Evolutionary conservation across 805 yeast genomes (phyloP), one percentile per base, ranked within the genome.

Genomic region (Candida succiphila): DNA sequence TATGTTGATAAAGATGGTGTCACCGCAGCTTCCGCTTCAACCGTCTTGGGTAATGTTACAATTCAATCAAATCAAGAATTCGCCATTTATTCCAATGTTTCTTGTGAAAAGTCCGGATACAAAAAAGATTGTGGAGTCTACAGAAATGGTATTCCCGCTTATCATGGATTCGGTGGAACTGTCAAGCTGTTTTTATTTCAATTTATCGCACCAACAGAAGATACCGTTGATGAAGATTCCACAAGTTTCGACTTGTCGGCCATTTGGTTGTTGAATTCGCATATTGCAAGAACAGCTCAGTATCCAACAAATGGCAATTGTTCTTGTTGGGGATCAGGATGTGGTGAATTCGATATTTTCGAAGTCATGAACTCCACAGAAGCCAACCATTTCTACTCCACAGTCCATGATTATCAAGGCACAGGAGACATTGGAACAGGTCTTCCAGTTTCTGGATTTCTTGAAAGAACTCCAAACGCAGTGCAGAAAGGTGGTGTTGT

Each of bases 261-360:
- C 16, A 78, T 78, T 44, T 80, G 88, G 88, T 60, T 80, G 39
- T 60, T 80, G 48, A 79, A 80, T 43, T 79, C 84, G 21, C 68
- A 74, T 43, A 78, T 80, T 37, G 80, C 86, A 42, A 69, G 88
- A 63, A 79, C 87, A 15, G 60, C 87, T 3, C 87, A 80, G 55
- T 80, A 78, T 50, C 75, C 78, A 31, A 39, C 58, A 5, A 73
- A 72, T 42, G 58, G 61, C 25, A 74, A 72, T 49, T 80, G 87
- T 54, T 78, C 86, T 6, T 76, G 86, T 48, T 80, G 88, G 88
- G 62, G 69, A 29, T 67, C 79, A 20, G 89, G 88, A 9, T 78
- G 87, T 56, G 87, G 88, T 52, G 87, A 80, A 55, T 78, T 74
- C 44, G 89, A 80, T 56, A 69, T 78, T 43, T 80, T 80, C 50